Percentiles rank a stretch among this genome's conserved stretches.
Conservation (phyloP, 495 filamentous ascomycete species). For the Astrothelium subdiscretum region DNA sequence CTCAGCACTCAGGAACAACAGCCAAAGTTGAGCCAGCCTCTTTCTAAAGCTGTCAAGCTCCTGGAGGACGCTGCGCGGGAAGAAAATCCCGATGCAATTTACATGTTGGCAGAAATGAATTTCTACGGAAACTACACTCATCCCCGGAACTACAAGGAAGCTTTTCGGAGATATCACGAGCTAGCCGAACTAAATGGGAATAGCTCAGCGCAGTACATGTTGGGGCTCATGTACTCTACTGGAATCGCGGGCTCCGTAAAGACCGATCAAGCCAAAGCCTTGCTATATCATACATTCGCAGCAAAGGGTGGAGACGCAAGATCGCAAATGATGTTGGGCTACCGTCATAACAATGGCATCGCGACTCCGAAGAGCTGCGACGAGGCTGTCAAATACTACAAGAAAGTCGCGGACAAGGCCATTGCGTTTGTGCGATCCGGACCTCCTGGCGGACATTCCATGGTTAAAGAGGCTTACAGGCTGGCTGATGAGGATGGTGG, state of each 20-base stretch:
- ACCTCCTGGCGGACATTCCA: slow-evolving; percentile 76
- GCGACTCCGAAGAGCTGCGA: slow-evolving; percentile 79
- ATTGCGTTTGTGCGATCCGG: slow-evolving; percentile 75
- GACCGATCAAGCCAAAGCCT: slow-evolving; percentile 80
- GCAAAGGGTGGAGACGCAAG: slow-evolving; percentile 71
- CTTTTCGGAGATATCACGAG: slow-evolving; percentile 70
- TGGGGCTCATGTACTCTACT: slow-evolving; percentile 94
- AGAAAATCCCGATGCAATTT: slow-evolving; percentile 80
- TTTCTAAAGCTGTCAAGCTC: slow-evolving; percentile 50
- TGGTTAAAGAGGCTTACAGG: slow-evolving; percentile 63
- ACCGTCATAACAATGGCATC: slow-evolving; percentile 76
- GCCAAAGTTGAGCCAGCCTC: slow-evolving; percentile 22
- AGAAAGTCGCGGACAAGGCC: slow-evolving; percentile 85
- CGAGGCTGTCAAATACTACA: slow-evolving; percentile 76
- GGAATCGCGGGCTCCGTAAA: slow-evolving; percentile 75
- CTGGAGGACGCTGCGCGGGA: slow-evolving; percentile 63
- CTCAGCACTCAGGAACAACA: slow-evolving; percentile 20
- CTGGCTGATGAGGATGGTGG: slow-evolving; percentile 84
- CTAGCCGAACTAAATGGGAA: slow-evolving; percentile 74
- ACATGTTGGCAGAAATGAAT: slow-evolving; percentile 84
- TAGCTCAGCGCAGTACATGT: slow-evolving; percentile 83
- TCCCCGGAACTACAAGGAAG: slow-evolving; percentile 68
- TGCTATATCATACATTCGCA: slow-evolving; percentile 91
- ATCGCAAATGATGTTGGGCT: slow-evolving; percentile 90
- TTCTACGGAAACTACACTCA: slow-evolving; percentile 92